Evolutionary conservation across 495 filamentous ascomycete genomes (phyloP).

Genomic region (Neurospora intermedia): DNA sequence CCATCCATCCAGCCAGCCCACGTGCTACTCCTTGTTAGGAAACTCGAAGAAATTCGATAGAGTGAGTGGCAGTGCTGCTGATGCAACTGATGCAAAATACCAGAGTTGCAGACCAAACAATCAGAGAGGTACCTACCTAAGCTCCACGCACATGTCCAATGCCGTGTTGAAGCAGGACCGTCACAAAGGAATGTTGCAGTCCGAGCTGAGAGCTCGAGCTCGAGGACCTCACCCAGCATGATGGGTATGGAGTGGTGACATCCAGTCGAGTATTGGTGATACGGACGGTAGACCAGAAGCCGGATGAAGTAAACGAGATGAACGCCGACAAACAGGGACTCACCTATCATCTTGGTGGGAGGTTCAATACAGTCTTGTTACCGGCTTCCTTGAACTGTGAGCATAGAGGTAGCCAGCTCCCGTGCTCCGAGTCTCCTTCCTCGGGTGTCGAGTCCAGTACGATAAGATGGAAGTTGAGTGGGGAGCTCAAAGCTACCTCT

Average conservation of each 20-base stretch:
- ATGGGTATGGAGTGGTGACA: background rate
- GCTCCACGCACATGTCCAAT: background rate
- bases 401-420: background rate
- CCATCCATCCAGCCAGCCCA: background rate
- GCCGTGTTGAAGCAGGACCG: background rate
- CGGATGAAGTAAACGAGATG: background rate
- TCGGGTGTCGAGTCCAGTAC: background rate
- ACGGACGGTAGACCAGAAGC: background rate
- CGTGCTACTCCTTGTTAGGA: background rate
- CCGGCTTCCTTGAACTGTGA: background rate
- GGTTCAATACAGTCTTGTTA: background rate
- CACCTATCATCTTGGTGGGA: background rate
- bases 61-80: background rate
- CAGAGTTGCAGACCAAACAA: background rate
- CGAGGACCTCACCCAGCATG: background rate
- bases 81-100: background rate
- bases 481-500: background rate
- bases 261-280: background rate
- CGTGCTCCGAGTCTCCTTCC: background rate
- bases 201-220: background rate
- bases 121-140: background rate
- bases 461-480: background rate
- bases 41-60: background rate
- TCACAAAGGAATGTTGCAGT: background rate
- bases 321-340: background rate